These are phyloP conservation scores for Sporothrix humicola DNA, from an alignment of 2,329 filamentous ascomycete genomes.

Conservation along the genomic window DNA sequence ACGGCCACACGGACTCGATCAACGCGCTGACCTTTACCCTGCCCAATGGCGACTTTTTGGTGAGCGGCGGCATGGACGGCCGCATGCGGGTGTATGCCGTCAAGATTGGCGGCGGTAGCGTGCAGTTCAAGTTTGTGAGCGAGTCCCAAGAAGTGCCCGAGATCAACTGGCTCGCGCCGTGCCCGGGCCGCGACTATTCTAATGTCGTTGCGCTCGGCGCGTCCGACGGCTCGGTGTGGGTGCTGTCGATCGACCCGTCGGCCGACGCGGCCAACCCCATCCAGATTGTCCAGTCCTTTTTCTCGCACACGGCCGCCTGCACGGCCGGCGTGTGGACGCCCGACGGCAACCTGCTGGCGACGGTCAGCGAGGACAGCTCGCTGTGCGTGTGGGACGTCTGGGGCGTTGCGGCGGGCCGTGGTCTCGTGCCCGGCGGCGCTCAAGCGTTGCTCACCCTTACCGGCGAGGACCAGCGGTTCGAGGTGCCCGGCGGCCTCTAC, in stretches of 20 bases:
- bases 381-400: constrained; percentile 94
- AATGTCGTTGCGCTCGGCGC: constrained; percentile 89
- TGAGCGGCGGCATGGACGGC: constrained; percentile 89
- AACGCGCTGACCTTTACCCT: constrained; percentile 85
- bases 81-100: constrained; percentile 73
- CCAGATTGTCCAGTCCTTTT: constrained; percentile 87
- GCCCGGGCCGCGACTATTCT: constrained; percentile 71
- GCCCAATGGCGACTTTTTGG: constrained; percentile 79
- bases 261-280: constrained; percentile 65
- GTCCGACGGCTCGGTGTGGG: constrained; percentile 91
- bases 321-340: constrained; percentile 91
- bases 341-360: constrained; percentile 84
- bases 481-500: constrained; percentile 88
- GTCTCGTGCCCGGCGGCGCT: constrained; percentile 50
- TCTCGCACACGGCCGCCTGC: constrained; percentile 83
- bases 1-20: constrained; percentile 92
- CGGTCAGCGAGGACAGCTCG: constrained; percentile 85
- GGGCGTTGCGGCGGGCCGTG: constrained; percentile 70
- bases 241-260: constrained; percentile 78
- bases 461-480: constrained; percentile 83
- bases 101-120: constrained; percentile 50
- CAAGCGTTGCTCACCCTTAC: constrained; percentile 78
- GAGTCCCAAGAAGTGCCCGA: constrained; percentile 91
- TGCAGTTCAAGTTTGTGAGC: constrained; percentile 64
- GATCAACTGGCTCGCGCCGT: constrained; percentile 86